Evolutionary conservation across 352 stramenopile genomes (phyloP), one percentile per base, ranked within the genome.

Genomic region (Phytopythium chamaehyphon): DNA sequence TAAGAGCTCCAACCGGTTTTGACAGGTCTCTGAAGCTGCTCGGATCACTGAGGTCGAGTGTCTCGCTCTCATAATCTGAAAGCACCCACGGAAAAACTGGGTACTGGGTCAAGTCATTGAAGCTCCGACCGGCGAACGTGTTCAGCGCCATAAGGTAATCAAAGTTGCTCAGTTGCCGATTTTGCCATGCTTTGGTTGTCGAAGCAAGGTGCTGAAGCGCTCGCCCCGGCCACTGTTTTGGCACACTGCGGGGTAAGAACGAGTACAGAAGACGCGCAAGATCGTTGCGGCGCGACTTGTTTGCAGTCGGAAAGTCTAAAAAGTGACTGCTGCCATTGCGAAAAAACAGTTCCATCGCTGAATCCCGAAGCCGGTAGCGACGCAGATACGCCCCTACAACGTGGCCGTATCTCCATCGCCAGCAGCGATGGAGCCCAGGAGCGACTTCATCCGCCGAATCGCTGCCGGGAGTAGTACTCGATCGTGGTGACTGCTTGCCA

Each of bases 1-100:
- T 99, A 1, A 99, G 73, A 3, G 98, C 98, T 11, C 98, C 98
- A 23, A 99, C 90, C 6, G 98, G 98, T 54, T 99, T 99, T 0
- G 81, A 95, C 6, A 99, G 64, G 66, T 99, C 96, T 22, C 98
- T 90, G 61, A 97, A 99, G 33, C 92, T 94, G 23, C 84, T 76
- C 2, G 81, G 81, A 33, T 99, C 85, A 22, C 70, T 85, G 26
- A 95, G 50, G 37, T 96, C 86, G 15, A 96, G 54, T 3, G 62
- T 76, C 3, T 84, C 59, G 56, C 66, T 71, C 35, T 84, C 70
- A 35, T 93, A 97, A 45, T 97, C 79, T 14, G 66, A 67, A 15
- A 96, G 46, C 6, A 97, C 78, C 88, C 88, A 97, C 0, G 90
- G 90, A 43, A 96, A 97, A 0, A 97, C 96, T 3, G 97, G 97